phyloP scores from a whole-genome alignment of 2,329 filamentous ascomycete genomes.

The Fusarium cicatricum region DNA sequence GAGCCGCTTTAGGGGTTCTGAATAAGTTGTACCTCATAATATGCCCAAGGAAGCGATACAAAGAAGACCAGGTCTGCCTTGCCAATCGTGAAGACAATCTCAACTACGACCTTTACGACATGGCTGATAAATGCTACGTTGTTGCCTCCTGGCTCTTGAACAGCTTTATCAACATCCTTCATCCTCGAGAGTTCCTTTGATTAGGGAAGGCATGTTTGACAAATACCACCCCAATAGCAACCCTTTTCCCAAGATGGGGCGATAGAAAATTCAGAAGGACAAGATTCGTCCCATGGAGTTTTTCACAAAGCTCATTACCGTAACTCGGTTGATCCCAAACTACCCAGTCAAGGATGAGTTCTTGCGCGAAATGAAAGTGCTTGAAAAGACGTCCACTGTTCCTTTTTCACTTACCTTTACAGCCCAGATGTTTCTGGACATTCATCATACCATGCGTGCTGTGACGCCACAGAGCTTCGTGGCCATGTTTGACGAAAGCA shows the following conservation, averaged over 20 bases:
- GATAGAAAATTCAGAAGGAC: conserved; percentile 49
- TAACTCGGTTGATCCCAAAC: conserved; percentile 21
- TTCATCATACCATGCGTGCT: conserved; percentile 46
- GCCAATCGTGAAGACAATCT: conserved; percentile 16
- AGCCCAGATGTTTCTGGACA: conserved; percentile 53
- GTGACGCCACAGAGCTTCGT: conserved; percentile 13
- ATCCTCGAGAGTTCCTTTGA: conserved; percentile 24
- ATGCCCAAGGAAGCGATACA: conserved; percentile 25
- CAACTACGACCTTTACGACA: conserved; percentile 43
- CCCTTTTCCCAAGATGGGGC: conserved; percentile 35
- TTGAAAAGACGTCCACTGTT: conserved; percentile 42
- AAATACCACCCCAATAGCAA: conserved; percentile 40
- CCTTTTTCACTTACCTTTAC: conserved; percentile 52
- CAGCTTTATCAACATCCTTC: conserved; percentile 8
- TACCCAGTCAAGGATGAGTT: conserved; percentile 50
- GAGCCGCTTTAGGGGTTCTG: conserved; percentile 35
- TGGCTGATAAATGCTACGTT: conserved; percentile 32
- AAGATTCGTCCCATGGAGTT: conserved; percentile 44
- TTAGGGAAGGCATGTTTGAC: conserved; percentile 39
- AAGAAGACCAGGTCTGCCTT: conserved; percentile 3
- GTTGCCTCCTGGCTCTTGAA: conserved; percentile 21
- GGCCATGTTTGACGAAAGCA: conserved; percentile 21
- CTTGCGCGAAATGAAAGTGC: conserved; percentile 45
- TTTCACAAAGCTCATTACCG: conserved; percentile 45
- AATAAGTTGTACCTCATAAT: conserved; percentile 23